phyloP scores from a whole-genome alignment of 257 asterid species.

The Agastache rugosa region DNA sequence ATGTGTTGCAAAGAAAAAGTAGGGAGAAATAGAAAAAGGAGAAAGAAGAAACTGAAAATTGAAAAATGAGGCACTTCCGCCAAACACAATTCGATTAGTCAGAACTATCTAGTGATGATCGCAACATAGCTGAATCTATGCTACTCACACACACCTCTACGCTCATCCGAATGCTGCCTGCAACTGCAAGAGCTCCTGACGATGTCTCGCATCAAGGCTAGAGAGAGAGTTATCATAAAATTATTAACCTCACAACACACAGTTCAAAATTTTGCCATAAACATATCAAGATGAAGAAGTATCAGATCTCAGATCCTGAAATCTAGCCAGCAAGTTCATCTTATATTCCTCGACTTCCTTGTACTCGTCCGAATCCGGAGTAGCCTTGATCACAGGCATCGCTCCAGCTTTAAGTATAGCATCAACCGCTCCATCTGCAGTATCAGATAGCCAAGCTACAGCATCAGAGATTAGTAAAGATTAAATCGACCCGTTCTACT shows the following conservation, averaged over 20 bases:
- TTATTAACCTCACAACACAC: background rate
- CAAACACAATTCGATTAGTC: background rate
- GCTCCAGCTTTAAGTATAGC: conserved; percentile 75
- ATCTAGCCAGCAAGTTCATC: conserved; percentile 56
- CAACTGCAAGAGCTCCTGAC: background rate
- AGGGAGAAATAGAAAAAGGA: background rate
- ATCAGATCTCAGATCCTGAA: conserved; percentile 46
- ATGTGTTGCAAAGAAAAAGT: background rate
- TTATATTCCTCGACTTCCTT: conserved; percentile 64
- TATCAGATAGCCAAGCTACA: conserved; percentile 32
- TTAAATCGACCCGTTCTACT: no score
- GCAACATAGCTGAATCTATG: background rate
- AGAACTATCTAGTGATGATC: background rate
- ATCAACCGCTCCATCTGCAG: conserved; percentile 69
- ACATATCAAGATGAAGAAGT: conserved; percentile 31
- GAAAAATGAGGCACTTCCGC: background rate
- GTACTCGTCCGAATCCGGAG: conserved; percentile 57
- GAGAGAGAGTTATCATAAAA: background rate
- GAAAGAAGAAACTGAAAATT: background rate
- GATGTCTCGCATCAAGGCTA: background rate
- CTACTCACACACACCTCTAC: background rate
- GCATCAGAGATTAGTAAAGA: conserved; percentile 4
- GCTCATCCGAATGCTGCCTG: background rate
- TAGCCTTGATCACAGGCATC: conserved; percentile 51
- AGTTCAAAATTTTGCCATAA: conserved; percentile 14